These are phyloP conservation scores for Pyracantha coccinea DNA, from an alignment of 331 rosid genomes.

Conservation along the genomic window DNA sequence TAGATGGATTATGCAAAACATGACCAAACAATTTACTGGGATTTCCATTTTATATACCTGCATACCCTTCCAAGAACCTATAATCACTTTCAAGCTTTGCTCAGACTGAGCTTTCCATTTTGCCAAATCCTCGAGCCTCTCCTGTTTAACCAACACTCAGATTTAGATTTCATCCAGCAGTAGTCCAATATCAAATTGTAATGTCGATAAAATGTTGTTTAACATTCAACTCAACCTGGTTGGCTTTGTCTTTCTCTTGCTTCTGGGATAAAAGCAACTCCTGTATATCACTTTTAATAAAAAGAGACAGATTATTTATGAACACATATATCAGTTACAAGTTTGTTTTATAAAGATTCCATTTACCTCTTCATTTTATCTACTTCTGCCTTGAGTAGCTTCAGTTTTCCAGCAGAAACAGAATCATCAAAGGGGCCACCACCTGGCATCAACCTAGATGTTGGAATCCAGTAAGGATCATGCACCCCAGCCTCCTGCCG, in stretches of 20 bases:
- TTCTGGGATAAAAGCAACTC: constrained; percentile 50
- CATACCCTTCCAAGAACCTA: constrained; percentile 59
- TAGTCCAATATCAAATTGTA: constrained; percentile 5
- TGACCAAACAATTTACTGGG: background rate
- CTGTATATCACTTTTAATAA: constrained; percentile 61
- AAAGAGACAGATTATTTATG: constrained; percentile 14
- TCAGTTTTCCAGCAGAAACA: constrained; percentile 53
- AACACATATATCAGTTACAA: background rate
- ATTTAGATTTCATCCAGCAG: constrained; percentile 9
- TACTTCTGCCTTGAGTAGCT: constrained; percentile 56
- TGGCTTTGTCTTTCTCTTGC: constrained; percentile 28
- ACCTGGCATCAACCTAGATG: constrained; percentile 19
- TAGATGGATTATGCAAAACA: background rate
- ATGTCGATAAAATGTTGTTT: constrained; percentile 13
- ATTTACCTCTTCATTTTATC: constrained; percentile 64
- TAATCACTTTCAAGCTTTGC: constrained; percentile 44
- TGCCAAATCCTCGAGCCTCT: constrained; percentile 47
- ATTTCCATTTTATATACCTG: constrained; percentile 42
- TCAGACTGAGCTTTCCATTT: constrained; percentile 64
- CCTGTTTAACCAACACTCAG: constrained; percentile 27
- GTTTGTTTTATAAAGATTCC: background rate
- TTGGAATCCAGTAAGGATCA: constrained; percentile 77
- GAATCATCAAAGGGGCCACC: constrained; percentile 17
- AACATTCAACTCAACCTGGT: constrained; percentile 46
- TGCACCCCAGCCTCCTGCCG: constrained; percentile 72